Base-by-base conservation (phyloP, 2,329 filamentous ascomycete genomes). In the Chrysoporthe cubensis region DNA sequence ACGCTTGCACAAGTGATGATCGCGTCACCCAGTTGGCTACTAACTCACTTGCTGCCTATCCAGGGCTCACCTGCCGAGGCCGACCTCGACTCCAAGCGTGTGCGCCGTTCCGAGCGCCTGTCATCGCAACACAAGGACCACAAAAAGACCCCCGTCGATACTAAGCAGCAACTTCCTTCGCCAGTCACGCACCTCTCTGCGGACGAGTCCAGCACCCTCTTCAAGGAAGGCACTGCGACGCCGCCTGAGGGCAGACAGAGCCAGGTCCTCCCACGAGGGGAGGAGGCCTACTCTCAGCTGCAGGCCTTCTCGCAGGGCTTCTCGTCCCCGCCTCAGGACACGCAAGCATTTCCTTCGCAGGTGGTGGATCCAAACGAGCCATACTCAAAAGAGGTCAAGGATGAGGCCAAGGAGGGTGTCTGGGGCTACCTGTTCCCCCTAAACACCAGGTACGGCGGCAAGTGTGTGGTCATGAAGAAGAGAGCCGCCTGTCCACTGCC, bases 341-440 rank as follows among this genome's bases (percentile, higher is more conserved):
- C 91, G 0, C 92, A 94, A 76, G 85, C 89, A 0, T 88, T 91
- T 70, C 73, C 75, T 18, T 60, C 63, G 32, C 96, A 99, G 80
- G 92, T 91, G 74, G 81, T 92, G 48, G 90, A 93, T 72, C 89
- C 91, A 2, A 88, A 93, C 40, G 82, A 87, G 68, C 86, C 88
- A 37, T 85, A 95, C 59, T 90, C 90, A 13, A 92, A 94, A 71
- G 93, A 97, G 66, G 92, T 96, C 4, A 88, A 94, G 71, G 92
- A 97, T 76, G 94, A 97, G 80, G 88, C 83, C 70, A 85, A 87
- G 58, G 92, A 97, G 77, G 93, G 93, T 9, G 93, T 98, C 1
- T 99, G 96, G 96, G 96, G 96, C 14, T 99, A 98, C 75, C 83
- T 99, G 5, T 88, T 97, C 65, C 93, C 95, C 1, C 81, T 97